Conservation (phyloP, 208 protist genomes). For the Willaertia magna region DNA sequence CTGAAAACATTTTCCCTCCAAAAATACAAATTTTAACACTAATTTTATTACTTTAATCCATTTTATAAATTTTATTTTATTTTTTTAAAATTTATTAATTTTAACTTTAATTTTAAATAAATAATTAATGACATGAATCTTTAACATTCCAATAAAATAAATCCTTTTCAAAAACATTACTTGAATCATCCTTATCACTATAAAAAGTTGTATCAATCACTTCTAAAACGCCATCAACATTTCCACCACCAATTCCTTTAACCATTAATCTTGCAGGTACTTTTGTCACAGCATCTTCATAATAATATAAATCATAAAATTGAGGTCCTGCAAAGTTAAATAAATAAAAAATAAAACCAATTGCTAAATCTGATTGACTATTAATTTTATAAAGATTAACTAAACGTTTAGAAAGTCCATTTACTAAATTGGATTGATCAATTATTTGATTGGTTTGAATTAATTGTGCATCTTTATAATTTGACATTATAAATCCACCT, state of each 20-base stretch:
- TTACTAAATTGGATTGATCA: background rate
- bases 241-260: background rate
- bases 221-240: background rate
- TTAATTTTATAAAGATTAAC: background rate
- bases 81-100: no score
- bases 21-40: no score
- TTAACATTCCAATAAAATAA: background rate
- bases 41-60: no score
- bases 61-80: no score
- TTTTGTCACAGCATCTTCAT: background rate
- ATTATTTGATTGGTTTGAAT: background rate
- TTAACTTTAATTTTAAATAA: no score
- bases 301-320: background rate
- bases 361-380: background rate
- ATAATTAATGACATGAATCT: background rate
- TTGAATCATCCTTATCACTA: background rate
- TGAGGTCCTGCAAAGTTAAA: background rate
- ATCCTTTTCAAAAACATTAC: background rate
- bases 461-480: background rate
- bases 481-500: background rate
- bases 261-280: background rate
- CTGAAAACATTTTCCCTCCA: no score
- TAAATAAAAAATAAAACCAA: background rate
- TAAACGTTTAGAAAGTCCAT: background rate
- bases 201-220: background rate